These are phyloP conservation scores for Holtermannia corniformis DNA, from an alignment of 768 basidiomycete species.

Conservation along the genomic window DNA sequence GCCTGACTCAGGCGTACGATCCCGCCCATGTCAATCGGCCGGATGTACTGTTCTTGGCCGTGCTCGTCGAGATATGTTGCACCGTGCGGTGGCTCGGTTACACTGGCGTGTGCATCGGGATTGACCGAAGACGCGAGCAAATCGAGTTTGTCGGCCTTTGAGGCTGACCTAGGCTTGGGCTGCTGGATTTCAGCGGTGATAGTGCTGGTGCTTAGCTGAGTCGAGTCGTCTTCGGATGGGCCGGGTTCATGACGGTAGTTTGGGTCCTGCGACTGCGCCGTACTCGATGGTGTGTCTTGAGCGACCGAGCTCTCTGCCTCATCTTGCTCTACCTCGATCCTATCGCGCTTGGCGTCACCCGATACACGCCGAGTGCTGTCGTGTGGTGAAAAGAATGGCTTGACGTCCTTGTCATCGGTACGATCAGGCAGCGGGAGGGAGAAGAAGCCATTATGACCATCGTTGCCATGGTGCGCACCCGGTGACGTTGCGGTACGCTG, in stretches of 20 bases:
- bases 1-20: constrained; percentile 21
- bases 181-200: not conserved
- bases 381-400: no score
- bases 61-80: not conserved
- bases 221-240: not conserved
- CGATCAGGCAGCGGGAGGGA: not conserved
- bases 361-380: no score
- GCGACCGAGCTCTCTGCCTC: no score
- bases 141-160: not conserved
- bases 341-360: no score
- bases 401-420: not conserved
- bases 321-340: no score
- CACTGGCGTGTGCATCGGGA: not conserved
- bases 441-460: not conserved
- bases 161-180: not conserved
- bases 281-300: no score
- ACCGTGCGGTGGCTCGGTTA: not conserved
- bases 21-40: constrained; percentile 26
- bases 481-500: constrained; percentile 1
- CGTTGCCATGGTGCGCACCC: no score
- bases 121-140: not conserved
- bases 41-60: constrained; percentile 10
- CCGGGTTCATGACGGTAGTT: no score
- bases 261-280: no score
- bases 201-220: no score